Percentiles rank a stretch among this genome's conserved stretches.
Conservation (phyloP, 164 flowering plant genomes). For the Vitis labrusca region DNA sequence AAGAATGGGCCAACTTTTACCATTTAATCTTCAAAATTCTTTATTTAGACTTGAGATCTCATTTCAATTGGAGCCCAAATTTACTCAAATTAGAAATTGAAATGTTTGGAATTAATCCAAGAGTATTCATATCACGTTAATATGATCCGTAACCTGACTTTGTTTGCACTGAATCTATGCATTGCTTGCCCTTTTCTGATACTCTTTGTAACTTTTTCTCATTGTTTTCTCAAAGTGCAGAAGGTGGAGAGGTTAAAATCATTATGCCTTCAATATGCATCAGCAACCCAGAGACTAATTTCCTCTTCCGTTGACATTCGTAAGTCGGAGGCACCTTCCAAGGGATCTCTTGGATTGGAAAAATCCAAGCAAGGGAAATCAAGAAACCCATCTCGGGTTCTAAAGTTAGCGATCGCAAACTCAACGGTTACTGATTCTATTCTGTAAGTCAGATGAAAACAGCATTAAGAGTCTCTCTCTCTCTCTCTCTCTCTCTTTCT, state of each 20-base stretch:
- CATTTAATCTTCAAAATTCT: background rate
- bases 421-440: constrained; percentile 59
- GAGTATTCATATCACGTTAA: background rate
- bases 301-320: constrained; percentile 65
- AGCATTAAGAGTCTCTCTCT: no score
- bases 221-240: constrained; percentile 38
- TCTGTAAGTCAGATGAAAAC: constrained; percentile 47
- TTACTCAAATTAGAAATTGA: background rate
- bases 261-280: constrained; percentile 89
- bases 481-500: constrained; percentile 2
- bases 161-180: no score
- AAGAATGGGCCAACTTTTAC: background rate
- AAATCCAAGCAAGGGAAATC: constrained; percentile 42
- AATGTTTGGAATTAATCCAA: background rate
- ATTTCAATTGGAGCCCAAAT: background rate
- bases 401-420: constrained; percentile 37
- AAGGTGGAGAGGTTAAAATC: constrained; percentile 84
- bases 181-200: background rate
- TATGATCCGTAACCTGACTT: no score
- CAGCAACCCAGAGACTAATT: constrained; percentile 83
- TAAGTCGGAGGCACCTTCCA: constrained; percentile 29
- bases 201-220: background rate
- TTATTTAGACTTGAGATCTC: background rate
- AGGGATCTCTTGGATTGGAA: constrained; percentile 18
- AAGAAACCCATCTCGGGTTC: constrained; percentile 32